Evolutionary conservation across 2,329 filamentous ascomycete genomes (phyloP).

Genomic region (Seiridium unicorne): DNA sequence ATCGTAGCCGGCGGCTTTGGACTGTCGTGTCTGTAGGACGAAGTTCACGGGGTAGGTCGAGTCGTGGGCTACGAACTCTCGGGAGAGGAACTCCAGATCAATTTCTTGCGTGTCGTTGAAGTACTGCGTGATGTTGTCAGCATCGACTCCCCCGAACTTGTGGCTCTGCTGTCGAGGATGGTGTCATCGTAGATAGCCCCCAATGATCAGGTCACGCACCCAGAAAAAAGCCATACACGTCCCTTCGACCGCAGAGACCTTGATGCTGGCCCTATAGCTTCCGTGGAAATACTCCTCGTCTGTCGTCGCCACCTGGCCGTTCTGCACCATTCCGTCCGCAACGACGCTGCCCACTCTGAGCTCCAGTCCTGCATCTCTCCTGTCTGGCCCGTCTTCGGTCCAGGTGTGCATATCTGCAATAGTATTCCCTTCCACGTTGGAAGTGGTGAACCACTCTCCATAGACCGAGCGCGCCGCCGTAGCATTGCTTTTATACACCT

Average conservation of each 20-base stretch:
- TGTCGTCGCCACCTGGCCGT: conserved; percentile 62
- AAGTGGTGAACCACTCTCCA: conserved; percentile 59
- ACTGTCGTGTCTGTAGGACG: conserved; percentile 68
- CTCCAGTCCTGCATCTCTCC: conserved; percentile 50
- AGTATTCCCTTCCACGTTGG: conserved; percentile 57
- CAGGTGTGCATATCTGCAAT: conserved; percentile 39
- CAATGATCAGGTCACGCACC: conserved; percentile 40
- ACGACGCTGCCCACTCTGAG: conserved; percentile 50
- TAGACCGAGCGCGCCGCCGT: conserved; percentile 58
- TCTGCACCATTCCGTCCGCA: conserved; percentile 53
- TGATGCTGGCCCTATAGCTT: conserved; percentile 67
- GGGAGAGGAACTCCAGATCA: conserved; percentile 76
- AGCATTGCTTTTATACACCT: conserved; percentile 65
- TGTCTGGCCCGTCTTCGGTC: conserved; percentile 40
- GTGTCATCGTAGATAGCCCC: no score
- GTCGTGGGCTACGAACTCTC: conserved; percentile 53
- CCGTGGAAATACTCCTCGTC: conserved; percentile 67
- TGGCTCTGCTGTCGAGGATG: no score
- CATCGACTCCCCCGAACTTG: no score
- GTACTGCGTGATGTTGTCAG: conserved; percentile 49
- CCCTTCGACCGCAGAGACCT: conserved; percentile 56
- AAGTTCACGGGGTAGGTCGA: conserved; percentile 64
- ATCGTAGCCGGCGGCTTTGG: conserved; percentile 59
- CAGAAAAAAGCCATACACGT: conserved; percentile 82
- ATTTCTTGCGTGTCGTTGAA: conserved; percentile 78